Evolutionary conservation across 352 stramenopile genomes (phyloP), one percentile per base, ranked within the genome.

Genomic region (Phytophthora boehmeriae): DNA sequence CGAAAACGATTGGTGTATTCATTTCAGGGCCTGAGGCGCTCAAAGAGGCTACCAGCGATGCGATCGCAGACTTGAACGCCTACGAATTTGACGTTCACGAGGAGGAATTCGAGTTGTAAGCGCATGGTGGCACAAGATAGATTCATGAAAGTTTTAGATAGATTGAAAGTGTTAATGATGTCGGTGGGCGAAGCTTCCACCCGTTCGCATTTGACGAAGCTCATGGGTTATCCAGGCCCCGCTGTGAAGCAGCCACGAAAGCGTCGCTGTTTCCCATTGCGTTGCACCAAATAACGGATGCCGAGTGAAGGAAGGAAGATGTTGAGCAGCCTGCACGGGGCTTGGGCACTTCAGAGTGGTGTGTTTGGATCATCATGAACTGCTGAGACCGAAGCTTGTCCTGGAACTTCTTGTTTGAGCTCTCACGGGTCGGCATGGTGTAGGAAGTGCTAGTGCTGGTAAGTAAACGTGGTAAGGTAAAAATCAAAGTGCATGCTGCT

Each of bases 21-120:
- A 68, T 83, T 27, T 83, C 74, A 5, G 74, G 67, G 4, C 71
- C 74, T 4, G 61, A 70, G 10, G 65, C 60, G 2, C 59, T 83
- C 22, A 83, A 83, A 57, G 11, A 34, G 34, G 65, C 65, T 41
- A 56, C 59, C 2, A 39, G 46, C 10, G 43, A 73, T 20, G 65
- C 65, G 20, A 62, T 73, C 39, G 36, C 46, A 9, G 36, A 55
- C 5, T 19, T 73, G 38, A 41, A 52, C 0, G 8, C 46, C 4
- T 46, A 60, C 22, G 20, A 59, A 10, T 73, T 73, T 16, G 65
- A 69, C 23, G 59, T 73, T 32, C 54, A 73, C 27, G 65, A 69
- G 66, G 64, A 73, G 23, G 59, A 73, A 32, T 73, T 73, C 20
- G 64, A 73, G 48, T 38, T 73, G 11, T 73, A 68, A 54, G 47